Percentiles rank a stretch among this genome's conserved stretches.
Evolutionary conservation across 2,329 filamentous ascomycete species (phyloP).

Genomic region (Coniochaeta sp.): DNA sequence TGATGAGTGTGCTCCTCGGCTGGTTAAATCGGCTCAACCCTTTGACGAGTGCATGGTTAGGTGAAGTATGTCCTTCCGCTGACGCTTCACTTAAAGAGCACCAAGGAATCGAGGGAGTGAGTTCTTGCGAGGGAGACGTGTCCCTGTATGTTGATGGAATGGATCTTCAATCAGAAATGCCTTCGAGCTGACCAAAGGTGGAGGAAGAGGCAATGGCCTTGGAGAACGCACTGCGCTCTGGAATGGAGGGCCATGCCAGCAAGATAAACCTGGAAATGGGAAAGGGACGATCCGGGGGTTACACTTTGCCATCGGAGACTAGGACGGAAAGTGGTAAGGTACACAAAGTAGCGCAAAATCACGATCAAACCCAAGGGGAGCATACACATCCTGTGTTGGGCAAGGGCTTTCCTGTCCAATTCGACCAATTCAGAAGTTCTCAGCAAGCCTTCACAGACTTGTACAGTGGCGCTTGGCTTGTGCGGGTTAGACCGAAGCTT

Average conservation of each 20-base stretch:
- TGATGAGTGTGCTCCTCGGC: background rate
- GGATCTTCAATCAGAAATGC: background rate
- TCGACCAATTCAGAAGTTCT: background rate
- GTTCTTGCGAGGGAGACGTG: background rate
- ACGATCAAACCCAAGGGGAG: background rate
- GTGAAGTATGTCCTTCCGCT: background rate
- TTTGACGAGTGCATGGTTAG: background rate
- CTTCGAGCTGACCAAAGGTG: background rate
- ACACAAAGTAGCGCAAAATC: background rate
- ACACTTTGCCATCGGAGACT: background rate
- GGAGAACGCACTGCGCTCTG: background rate
- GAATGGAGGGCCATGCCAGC: background rate
- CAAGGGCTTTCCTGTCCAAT: background rate
- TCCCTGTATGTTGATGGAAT: background rate
- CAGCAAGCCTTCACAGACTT: background rate
- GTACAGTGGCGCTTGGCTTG: background rate
- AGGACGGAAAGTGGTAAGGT: background rate
- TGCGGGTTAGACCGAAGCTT: background rate
- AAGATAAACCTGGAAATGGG: background rate
- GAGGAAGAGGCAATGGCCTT: background rate
- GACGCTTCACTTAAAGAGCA: background rate
- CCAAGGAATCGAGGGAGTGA: background rate
- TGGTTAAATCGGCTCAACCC: background rate
- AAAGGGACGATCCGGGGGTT: background rate
- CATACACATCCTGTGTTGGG: background rate